phyloP scores from a whole-genome alignment of 257 asterid genomes.

The Sherardia arvensis region DNA sequence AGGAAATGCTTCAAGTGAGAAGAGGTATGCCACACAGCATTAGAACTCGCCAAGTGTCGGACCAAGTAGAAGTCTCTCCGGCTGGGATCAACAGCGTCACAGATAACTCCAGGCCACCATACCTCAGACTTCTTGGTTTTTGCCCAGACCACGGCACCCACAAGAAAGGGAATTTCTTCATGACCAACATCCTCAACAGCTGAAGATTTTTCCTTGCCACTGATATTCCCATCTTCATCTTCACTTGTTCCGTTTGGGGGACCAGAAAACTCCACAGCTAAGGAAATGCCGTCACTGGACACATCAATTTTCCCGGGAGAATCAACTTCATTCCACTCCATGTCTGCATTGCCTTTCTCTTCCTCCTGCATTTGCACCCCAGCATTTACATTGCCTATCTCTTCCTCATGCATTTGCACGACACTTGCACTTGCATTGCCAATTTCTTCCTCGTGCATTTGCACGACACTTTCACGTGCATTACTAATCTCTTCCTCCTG shows the following conservation, averaged over 20 bases:
- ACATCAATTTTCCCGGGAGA: constrained; percentile 33
- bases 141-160: constrained; percentile 72
- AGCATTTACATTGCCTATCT: no score
- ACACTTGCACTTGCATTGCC: constrained; percentile 14
- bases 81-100: constrained; percentile 33
- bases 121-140: constrained; percentile 41
- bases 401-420: constrained; percentile 13
- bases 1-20: constrained; percentile 59
- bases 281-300: constrained; percentile 40
- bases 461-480: no score
- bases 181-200: constrained; percentile 8
- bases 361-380: no score
- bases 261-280: constrained; percentile 66
- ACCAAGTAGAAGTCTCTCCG: constrained; percentile 32
- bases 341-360: constrained; percentile 13
- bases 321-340: constrained; percentile 23
- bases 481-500: no score
- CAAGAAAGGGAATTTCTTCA: constrained; percentile 24
- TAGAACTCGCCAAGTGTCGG: constrained; percentile 43
- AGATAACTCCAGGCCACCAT: constrained; percentile 89
- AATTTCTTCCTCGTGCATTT: no score
- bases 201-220: constrained; percentile 2
- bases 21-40: constrained; percentile 34
- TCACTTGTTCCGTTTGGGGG: constrained; percentile 33
- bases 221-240: constrained; percentile 13